Evolutionary conservation across 768 basidiomycete species (phyloP).

Genomic region (Kwoniella newhampshirensis): DNA sequence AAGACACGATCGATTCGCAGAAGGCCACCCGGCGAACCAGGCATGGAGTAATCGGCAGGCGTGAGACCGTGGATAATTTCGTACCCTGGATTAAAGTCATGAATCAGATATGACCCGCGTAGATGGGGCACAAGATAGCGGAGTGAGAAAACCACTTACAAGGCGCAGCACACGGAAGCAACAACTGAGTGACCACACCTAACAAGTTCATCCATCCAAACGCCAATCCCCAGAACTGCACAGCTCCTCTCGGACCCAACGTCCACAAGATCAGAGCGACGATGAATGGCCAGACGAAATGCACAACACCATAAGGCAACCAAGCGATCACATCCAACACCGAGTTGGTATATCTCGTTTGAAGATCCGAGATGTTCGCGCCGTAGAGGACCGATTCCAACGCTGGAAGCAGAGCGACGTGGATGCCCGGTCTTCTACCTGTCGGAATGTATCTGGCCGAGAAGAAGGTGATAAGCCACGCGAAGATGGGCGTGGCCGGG

Average conservation of each 20-base stretch:
- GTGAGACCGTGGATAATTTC: conserved; percentile 95
- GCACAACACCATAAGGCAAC: conserved; percentile 93
- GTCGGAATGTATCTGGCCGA: conserved; percentile 81
- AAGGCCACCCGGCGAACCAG: conserved; percentile 89
- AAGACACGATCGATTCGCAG: conserved; percentile 88
- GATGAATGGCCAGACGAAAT: conserved; percentile 83
- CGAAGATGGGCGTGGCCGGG: conserved; percentile 77
- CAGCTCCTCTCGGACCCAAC: conserved; percentile 74
- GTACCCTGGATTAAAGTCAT: conserved; percentile 72
- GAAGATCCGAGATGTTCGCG: conserved; percentile 94
- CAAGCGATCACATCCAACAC: conserved; percentile 89
- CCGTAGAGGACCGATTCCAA: conserved; percentile 94
- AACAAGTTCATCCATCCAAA: conserved; percentile 92
- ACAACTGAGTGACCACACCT: conserved; percentile 82
- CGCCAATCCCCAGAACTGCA: conserved; percentile 78
- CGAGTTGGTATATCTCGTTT: conserved; percentile 91
- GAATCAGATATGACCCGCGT: conserved; percentile 2
- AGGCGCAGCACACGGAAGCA: conserved; percentile 89
- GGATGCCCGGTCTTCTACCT: conserved; percentile 73
- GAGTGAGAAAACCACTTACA: conserved; percentile 52
- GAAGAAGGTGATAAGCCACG: conserved; percentile 84
- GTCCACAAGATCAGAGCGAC: conserved; percentile 85
- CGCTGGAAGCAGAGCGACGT: conserved; percentile 88
- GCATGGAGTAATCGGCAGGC: conserved; percentile 87
- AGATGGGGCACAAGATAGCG: not conserved